Evolutionary conservation across 768 basidiomycete species (phyloP), one percentile per base, ranked within the genome.

Genomic region (Lenzites betulinus): DNA sequence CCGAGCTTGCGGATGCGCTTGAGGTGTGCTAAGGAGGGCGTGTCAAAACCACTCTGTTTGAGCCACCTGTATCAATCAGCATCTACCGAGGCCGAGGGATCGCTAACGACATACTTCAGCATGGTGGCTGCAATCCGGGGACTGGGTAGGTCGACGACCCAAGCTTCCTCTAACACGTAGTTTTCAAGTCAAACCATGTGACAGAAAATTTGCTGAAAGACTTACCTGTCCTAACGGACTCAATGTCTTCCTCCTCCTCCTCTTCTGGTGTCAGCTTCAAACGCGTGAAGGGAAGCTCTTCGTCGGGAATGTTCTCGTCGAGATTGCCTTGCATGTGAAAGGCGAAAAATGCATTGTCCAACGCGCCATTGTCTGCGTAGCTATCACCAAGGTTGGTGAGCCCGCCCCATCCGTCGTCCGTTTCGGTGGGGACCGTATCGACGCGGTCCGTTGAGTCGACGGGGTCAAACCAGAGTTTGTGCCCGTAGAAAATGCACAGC

Each of bases 401-500:
- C 3, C 78, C 80, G 47, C 78, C 80, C 81, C 79, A 81, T 3
- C 75, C 79, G 63, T 83, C 80, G 15, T 80, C 78, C 28, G 22
- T 48, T 20, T 62, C 63, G 2, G 58, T 64, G 15, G 62, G 54
- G 15, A 46, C 25, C n/a, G 42, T 23, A 7, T 22, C 22, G 22
- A 15, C 30, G 16, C n/a, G 6, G 35, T 54, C 56, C 16, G 18
- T n/a, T 3, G 48, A 50, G 20, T 70, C 79, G n/a, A 75, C 68
- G 9, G 79, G 78, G n/a, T 80, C 68, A 63, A 87, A 88, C 87
- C 86, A 87, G 5, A 88, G 78, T 22, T 81, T 81, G 59, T 83
- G 83, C 2, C 86, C 89, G 67, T 92, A 90, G 68, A 83, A 90
- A 60, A 93, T 92, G 67, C 86, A 90, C 13, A 93, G 79, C 70